Conservation (phyloP, 805 yeast genomes). For the Candida piceae region DNA sequence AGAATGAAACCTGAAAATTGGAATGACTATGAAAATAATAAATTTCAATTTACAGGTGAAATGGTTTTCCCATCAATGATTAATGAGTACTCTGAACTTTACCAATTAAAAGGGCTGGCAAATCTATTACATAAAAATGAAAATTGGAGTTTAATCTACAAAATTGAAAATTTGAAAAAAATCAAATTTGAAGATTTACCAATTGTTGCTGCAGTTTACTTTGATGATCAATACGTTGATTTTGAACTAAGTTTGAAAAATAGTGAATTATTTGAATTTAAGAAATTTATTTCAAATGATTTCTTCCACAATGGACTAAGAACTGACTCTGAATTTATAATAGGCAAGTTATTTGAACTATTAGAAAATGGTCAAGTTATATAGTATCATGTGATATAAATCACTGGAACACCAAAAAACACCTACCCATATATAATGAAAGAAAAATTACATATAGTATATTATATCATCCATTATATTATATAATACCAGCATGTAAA, state of each 20-base stretch:
- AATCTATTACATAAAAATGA: constrained; percentile 28
- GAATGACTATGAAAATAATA: neutral
- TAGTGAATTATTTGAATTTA: constrained; percentile 24
- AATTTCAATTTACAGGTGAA: constrained; percentile 36
- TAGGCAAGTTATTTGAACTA: constrained; percentile 36
- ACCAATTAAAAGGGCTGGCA: constrained; percentile 37
- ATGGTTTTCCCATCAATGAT: constrained; percentile 50
- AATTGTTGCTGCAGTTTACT: constrained; percentile 46
- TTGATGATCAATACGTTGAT: constrained; percentile 49
- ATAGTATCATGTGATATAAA: too few relatives aligned
- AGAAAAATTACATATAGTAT: too few relatives aligned
- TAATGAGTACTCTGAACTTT: constrained; percentile 42
- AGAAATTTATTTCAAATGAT: constrained; percentile 42
- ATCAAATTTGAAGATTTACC: constrained; percentile 26
- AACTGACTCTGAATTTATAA: constrained; percentile 34
- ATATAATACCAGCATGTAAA: too few relatives aligned
- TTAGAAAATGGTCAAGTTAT: constrained; percentile 30
- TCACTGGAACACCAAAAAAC: too few relatives aligned
- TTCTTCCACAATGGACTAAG: constrained; percentile 48
- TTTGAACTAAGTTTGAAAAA: constrained; percentile 31
- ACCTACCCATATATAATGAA: too few relatives aligned
- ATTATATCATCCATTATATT: too few relatives aligned
- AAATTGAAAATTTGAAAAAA: constrained; percentile 18
- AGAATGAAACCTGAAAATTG: constrained; percentile 25
- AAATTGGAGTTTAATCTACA: constrained; percentile 24